Evolutionary conservation across 2,329 filamentous ascomycete species (phyloP), one percentile per base, ranked within the genome.

Genomic region (Sordariomycetes sp.): DNA sequence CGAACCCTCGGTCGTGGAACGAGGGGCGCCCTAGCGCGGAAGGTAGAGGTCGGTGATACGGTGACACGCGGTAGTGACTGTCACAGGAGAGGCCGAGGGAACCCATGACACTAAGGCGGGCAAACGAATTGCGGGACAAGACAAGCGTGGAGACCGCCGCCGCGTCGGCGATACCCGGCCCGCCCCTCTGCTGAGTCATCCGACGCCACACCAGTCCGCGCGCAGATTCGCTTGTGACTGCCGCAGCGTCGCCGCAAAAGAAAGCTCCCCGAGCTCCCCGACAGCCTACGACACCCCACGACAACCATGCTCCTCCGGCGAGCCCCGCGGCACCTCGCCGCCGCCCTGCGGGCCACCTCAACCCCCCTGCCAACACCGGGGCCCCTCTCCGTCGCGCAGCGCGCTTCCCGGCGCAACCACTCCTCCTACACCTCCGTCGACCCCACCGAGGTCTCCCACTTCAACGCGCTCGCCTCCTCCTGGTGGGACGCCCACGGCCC

Each of bases 401-500:
- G 15, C n/a, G 22, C 17, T 7, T 12, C 25, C n/a, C 34, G 32
- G 22, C 34, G 51, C 32, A 64, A 64, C 45, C 61, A 67, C 54
- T 55, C 65, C 55, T 57, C 62, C 52, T 77, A 73, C 64, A 84
- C 86, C 53, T 90, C 89, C 57, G 89, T 99, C 71, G 95, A 95
- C 65, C 81, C 88, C 56, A 82, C 86, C 62, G 92, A 99, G 75
- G 83, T 99, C 62, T 88, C 87, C 20, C 94, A 99, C 76, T 99
- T 99, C 80, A 90, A 90, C 66, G 84, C 84, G 61, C 89, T 99
- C 65, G 94, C 94, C 62, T 89, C 88, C 62, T 86, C 86, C 65
- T 99, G 94, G 94, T 99, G 94, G 94, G 91, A 97, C 71, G 89
- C 92, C 1, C 85, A 96, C 67, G 94, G 94, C 55, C 86, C 92